A percentile compares a stretch with the other conserved stretches of the same genome.
These are phyloP conservation scores for Oenanthe sinensis DNA, from an alignment of 129 eudicot species.

Conservation along the genomic window DNA sequence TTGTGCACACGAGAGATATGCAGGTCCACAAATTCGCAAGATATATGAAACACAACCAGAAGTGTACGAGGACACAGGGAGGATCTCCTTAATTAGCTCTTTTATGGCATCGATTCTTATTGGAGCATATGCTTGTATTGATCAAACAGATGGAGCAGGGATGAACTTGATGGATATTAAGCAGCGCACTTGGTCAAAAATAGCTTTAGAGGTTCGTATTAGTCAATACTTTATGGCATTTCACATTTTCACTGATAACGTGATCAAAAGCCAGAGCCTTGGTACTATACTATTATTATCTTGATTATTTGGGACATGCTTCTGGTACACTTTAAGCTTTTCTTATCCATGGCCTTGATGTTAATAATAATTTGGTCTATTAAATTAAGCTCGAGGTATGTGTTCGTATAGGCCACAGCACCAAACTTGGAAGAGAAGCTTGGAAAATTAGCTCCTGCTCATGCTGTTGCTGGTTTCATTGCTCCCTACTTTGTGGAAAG, in stretches of 20 bases:
- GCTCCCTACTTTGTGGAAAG: conserved; percentile 79
- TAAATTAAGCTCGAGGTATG: not conserved
- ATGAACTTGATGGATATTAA: conserved; percentile 91
- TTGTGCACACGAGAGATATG: conserved; percentile 69
- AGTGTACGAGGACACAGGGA: conserved; percentile 52
- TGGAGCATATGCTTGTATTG: conserved; percentile 77
- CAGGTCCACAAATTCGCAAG: conserved; percentile 79
- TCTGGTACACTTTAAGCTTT: not conserved
- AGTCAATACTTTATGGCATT: not conserved
- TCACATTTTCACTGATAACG: not conserved
- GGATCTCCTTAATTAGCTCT: conserved; percentile 80
- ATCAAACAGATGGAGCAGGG: conserved; percentile 96
- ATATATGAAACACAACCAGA: conserved; percentile 61
- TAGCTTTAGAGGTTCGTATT: conserved; percentile 54
- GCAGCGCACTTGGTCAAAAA: conserved; percentile 63
- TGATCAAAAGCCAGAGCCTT: not conserved
- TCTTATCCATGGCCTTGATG: no score
- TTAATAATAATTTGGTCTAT: not conserved
- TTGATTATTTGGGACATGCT: not conserved
- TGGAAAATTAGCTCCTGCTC: conserved; percentile 81
- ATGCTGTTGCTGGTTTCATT: conserved; percentile 79
- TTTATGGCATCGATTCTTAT: conserved; percentile 69
- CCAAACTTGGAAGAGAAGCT: conserved; percentile 82
- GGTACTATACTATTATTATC: not conserved
- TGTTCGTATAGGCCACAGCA: conserved; percentile 60